Percentiles rank a stretch among this genome's conserved stretches.
Evolutionary conservation across 2,329 filamentous ascomycete species (phyloP).

Genomic region (Alternaria sp.): DNA sequence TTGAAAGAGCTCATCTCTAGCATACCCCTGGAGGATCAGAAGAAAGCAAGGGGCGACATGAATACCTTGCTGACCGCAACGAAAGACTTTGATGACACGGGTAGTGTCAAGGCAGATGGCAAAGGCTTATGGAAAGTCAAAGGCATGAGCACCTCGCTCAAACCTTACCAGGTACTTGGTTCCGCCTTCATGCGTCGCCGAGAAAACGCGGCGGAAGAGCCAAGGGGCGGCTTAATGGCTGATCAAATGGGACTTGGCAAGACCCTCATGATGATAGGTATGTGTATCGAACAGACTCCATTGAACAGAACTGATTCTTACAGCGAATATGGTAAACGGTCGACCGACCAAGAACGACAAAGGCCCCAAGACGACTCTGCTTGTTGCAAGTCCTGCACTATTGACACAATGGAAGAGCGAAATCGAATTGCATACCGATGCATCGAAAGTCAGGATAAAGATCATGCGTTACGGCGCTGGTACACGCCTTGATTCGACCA

Average conservation of each 20-base stretch:
- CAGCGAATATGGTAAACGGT: constrained; percentile 57
- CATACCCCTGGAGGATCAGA: constrained; percentile 49
- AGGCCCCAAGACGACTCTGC: constrained; percentile 50
- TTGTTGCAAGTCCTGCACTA: constrained; percentile 54
- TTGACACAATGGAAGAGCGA: constrained; percentile 53
- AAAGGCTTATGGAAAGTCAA: constrained; percentile 55
- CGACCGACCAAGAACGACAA: constrained; percentile 18
- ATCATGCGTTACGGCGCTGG: constrained; percentile 42
- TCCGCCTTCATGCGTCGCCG: constrained; percentile 64
- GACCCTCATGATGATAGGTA: constrained; percentile 51
- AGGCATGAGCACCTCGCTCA: constrained; percentile 59
- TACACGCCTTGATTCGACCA: constrained; percentile 34
- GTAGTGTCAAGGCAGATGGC: constrained; percentile 43
- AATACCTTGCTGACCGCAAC: constrained; percentile 50
- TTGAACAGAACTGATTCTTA: constrained; percentile 2
- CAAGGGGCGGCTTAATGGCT: constrained; percentile 54
- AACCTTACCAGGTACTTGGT: constrained; percentile 62
- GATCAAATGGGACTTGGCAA: constrained; percentile 57
- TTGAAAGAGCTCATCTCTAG: constrained; percentile 53
- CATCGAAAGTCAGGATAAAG: constrained; percentile 13
- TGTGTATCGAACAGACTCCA: background rate
- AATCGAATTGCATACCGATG: constrained; percentile 40
- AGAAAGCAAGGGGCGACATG: constrained; percentile 48
- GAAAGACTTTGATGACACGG: constrained; percentile 54
- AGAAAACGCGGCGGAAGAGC: constrained; percentile 54